Percentiles rank a stretch among this genome's conserved stretches.
These are phyloP conservation scores for Penicillium malachiteum DNA, from an alignment of 495 filamentous ascomycete genomes.

Conservation along the genomic window DNA sequence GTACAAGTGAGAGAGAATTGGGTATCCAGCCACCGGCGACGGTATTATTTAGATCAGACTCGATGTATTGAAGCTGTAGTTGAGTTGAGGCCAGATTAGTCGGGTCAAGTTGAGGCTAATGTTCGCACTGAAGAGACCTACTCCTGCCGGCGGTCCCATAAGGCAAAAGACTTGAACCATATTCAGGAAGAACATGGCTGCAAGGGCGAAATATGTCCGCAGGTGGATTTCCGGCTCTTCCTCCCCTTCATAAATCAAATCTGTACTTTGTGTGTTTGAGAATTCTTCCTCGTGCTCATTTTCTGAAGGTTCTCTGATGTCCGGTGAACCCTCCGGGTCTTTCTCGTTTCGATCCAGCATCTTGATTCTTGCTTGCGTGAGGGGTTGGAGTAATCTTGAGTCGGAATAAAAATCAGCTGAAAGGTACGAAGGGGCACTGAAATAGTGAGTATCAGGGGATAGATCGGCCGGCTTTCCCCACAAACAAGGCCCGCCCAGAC, in stretches of 20 bases:
- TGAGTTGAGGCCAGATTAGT: not conserved
- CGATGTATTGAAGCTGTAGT: not conserved
- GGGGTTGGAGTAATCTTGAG: too few relatives aligned
- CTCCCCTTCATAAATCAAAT: not conserved
- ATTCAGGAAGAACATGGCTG: conserved; percentile 11
- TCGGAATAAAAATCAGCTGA: too few relatives aligned
- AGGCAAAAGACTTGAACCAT: conserved; percentile 14
- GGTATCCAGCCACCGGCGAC: conserved; percentile 10
- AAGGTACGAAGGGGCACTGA: too few relatives aligned
- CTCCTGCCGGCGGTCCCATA: conserved; percentile 9
- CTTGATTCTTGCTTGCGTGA: too few relatives aligned
- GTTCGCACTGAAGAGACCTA: not conserved
- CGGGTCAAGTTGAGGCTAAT: not conserved
- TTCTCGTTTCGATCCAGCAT: too few relatives aligned
- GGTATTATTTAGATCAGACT: conserved; percentile 11
- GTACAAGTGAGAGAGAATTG: conserved; percentile 10
- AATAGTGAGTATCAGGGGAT: too few relatives aligned
- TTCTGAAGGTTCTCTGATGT: too few relatives aligned
- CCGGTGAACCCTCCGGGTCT: too few relatives aligned
- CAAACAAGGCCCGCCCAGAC: too few relatives aligned
- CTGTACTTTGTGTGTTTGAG: too few relatives aligned
- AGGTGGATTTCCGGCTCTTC: conserved; percentile 7
- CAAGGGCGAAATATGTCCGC: conserved; percentile 8
- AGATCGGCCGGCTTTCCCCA: too few relatives aligned
- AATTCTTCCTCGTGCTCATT: too few relatives aligned